phyloP scores from a whole-genome alignment of 441 rosid species.

The Codiaeum variegatum region DNA sequence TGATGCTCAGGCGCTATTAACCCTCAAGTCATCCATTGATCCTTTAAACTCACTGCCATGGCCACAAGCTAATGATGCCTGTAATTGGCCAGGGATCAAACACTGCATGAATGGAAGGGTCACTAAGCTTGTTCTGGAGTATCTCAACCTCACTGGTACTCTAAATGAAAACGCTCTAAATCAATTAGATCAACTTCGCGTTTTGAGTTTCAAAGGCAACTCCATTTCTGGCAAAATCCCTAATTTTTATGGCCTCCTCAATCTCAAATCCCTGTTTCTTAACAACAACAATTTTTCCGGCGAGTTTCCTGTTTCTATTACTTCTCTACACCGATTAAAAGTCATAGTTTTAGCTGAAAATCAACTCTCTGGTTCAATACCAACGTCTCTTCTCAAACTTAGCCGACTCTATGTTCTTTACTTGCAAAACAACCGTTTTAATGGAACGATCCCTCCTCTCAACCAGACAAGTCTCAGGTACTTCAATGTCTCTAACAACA shows the following conservation, averaged over 20 bases:
- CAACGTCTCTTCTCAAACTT: slow-evolving; percentile 49
- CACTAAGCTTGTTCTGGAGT: slow-evolving; percentile 73
- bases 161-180: slow-evolving; percentile 42
- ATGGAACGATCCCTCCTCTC: slow-evolving; percentile 60
- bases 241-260: slow-evolving; percentile 48
- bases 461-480: slow-evolving; percentile 68
- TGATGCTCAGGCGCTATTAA: slow-evolving; percentile 61
- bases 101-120: slow-evolving; percentile 73
- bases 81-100: slow-evolving; percentile 74
- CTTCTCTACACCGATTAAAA: slow-evolving; percentile 64
- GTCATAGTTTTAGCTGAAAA: slow-evolving; percentile 50
- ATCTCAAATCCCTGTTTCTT: slow-evolving; percentile 72
- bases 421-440: slow-evolving; percentile 54
- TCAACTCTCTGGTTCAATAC: slow-evolving; percentile 57
- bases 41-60: slow-evolving; percentile 53
- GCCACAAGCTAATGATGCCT: slow-evolving; percentile 49
- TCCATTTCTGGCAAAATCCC: slow-evolving; percentile 73
- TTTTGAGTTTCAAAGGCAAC: slow-evolving; percentile 82
- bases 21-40: slow-evolving; percentile 65
- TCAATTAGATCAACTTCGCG: slow-evolving; percentile 69
- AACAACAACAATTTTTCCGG: slow-evolving; percentile 68
- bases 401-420: slow-evolving; percentile 48
- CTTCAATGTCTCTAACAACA: slow-evolving; percentile 70
- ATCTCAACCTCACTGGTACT: slow-evolving; percentile 54
- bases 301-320: slow-evolving; percentile 50